A percentile compares a stretch with the other conserved stretches of the same genome.
Evolutionary conservation across 2,329 filamentous ascomycete species (phyloP).

Genomic region (Camillea tinctor): DNA sequence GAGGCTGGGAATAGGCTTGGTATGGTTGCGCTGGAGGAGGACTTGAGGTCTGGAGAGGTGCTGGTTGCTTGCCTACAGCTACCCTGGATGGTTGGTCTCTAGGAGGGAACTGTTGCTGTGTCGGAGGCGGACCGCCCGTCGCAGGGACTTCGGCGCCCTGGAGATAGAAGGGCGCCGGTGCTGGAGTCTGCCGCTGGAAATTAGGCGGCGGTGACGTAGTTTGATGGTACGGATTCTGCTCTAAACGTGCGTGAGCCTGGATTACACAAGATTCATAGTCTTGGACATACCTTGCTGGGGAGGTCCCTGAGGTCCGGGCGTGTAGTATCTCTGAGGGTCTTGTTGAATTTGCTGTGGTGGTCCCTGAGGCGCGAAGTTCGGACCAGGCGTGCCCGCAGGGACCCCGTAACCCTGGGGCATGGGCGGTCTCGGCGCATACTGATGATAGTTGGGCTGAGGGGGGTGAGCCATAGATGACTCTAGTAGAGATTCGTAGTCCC

Average conservation of each 20-base stretch:
- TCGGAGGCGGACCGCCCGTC: conserved; percentile 28
- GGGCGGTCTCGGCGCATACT: conserved; percentile 57
- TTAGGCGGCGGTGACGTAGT: conserved; percentile 50
- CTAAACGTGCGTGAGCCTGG: conserved; percentile 32
- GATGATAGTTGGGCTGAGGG: conserved; percentile 74
- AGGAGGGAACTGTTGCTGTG: conserved; percentile 51
- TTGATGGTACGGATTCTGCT: conserved; percentile 44
- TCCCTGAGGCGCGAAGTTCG: conserved; percentile 41
- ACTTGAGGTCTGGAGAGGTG: conserved; percentile 51
- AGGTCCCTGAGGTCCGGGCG: conserved; percentile 51
- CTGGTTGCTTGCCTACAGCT: conserved; percentile 47
- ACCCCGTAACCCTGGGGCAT: conserved; percentile 46
- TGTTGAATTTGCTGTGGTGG: conserved; percentile 46
- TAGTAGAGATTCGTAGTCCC: conserved; percentile 93
- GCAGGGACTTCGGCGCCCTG: conserved; percentile 56
- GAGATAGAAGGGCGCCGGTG: conserved; percentile 64
- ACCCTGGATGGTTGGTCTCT: conserved; percentile 51
- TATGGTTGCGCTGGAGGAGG: conserved; percentile 47
- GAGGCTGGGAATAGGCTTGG: conserved; percentile 46
- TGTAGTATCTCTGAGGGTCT: conserved; percentile 69
- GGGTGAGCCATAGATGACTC: conserved; percentile 96
- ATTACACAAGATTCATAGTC: conserved; percentile 9
- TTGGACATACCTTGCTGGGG: conserved; percentile 38
- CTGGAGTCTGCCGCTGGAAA: conserved; percentile 53
- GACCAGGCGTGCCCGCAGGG: conserved; percentile 30